Conservation (phyloP, 2,329 filamentous ascomycete genomes). For the Samsoniella hepiali region DNA sequence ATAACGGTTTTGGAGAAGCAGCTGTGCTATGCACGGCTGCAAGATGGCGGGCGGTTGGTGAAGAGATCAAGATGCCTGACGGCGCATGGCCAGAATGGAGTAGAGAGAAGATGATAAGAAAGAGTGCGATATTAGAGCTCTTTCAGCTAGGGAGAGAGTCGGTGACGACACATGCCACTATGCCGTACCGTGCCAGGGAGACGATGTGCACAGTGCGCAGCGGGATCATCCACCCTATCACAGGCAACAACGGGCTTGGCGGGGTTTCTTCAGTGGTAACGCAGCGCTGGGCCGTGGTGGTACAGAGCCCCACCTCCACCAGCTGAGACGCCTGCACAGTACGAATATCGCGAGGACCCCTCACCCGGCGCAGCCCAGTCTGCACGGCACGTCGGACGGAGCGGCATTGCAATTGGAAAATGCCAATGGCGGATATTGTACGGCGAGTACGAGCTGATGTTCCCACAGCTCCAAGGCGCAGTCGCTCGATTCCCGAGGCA, state of each 20-base stretch:
- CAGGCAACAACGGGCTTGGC: background rate
- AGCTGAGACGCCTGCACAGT: conserved; percentile 1
- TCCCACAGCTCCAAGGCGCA: background rate
- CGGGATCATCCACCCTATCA: background rate
- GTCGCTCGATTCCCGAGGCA: background rate
- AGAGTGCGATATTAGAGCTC: conserved; percentile 11
- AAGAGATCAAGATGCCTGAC: background rate
- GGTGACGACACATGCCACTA: conserved; percentile 19
- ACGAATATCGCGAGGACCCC: background rate
- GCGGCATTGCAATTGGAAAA: background rate
- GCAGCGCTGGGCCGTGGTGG: background rate
- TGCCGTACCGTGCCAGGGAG: background rate
- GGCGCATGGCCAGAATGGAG: conserved; percentile 17
- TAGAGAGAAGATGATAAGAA: conserved; percentile 1
- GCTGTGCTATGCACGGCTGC: background rate
- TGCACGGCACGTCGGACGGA: background rate
- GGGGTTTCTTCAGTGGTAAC: conserved; percentile 4
- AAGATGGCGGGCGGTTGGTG: background rate
- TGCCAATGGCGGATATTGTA: background rate
- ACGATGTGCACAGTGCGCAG: background rate
- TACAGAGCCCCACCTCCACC: background rate
- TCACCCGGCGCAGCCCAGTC: background rate
- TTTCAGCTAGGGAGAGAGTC: conserved; percentile 16
- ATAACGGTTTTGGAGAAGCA: background rate
- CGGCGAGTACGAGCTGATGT: background rate